phyloP scores from a whole-genome alignment of 371 early-diverging fungal genomes.

The Mortierella sp. region DNA sequence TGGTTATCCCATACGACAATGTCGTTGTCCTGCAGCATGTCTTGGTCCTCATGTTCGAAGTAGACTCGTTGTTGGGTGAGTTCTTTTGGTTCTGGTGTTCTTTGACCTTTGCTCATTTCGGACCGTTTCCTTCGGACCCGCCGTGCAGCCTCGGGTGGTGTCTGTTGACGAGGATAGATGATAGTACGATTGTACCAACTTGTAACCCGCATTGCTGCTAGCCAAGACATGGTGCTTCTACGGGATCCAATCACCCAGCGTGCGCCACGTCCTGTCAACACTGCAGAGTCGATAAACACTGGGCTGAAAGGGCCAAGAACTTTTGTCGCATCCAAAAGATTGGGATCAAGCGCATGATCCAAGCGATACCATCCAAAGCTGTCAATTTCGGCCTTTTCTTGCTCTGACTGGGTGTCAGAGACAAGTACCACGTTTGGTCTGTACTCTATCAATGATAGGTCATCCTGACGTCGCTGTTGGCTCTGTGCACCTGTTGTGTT shows the following conservation, averaged over 20 bases:
- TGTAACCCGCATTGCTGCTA: constrained; percentile 35
- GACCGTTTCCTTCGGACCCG: too few species aligned
- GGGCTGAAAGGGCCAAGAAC: constrained; percentile 43
- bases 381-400: constrained; percentile 42
- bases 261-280: constrained; percentile 38
- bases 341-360: constrained; percentile 23
- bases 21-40: too few species aligned
- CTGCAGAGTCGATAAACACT: constrained; percentile 44
- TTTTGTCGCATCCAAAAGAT: constrained; percentile 30
- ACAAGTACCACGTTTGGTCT: constrained; percentile 38
- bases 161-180: constrained; percentile 21
- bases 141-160: too few species aligned
- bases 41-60: too few species aligned
- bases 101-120: too few species aligned
- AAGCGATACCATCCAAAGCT: constrained; percentile 50
- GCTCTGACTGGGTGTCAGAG: constrained; percentile 38
- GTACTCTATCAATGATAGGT: background rate
- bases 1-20: too few species aligned
- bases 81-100: too few species aligned
- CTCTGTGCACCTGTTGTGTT: background rate
- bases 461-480: background rate
- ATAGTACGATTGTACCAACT: constrained; percentile 36
- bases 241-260: constrained; percentile 49
- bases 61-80: too few species aligned
- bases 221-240: constrained; percentile 50